Percentiles rank a stretch among this genome's conserved stretches.
These are phyloP conservation scores for Xylaria sp. DNA, from an alignment of 2,329 filamentous ascomycete species.

Conservation along the genomic window DNA sequence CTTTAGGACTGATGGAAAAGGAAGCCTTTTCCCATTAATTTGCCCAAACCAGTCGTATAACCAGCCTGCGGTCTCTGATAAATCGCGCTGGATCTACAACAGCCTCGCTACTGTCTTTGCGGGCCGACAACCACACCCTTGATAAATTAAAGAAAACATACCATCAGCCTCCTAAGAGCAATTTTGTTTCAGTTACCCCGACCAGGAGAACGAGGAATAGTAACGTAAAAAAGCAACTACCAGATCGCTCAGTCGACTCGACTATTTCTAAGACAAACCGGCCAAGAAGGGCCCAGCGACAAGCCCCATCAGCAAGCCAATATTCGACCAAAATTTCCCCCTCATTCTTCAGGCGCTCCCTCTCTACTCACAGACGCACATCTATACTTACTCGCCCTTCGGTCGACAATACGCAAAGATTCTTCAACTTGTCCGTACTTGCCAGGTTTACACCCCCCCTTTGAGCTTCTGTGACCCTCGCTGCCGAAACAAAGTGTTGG, in stretches of 20 bases:
- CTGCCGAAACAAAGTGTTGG: conserved; percentile 53
- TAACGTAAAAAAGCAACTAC: conserved; percentile 40
- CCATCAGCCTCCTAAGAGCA: conserved; percentile 35
- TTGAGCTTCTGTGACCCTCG: conserved; percentile 45
- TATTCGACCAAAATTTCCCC: conserved; percentile 27
- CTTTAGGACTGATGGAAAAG: conserved; percentile 45
- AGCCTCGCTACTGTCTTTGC: conserved; percentile 36
- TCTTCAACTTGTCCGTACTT: conserved; percentile 1
- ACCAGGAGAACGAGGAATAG: conserved; percentile 31
- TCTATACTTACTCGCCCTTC: conserved; percentile 34
- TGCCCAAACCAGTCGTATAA: conserved; percentile 39
- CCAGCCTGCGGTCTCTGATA: conserved; percentile 43
- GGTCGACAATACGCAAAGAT: conserved; percentile 13
- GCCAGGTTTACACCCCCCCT: conserved; percentile 24
- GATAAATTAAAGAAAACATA: conserved; percentile 17
- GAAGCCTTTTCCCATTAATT: conserved; percentile 49
- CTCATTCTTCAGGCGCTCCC: conserved; percentile 31
- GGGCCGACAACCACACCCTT: conserved; percentile 34
- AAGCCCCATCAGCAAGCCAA: conserved; percentile 36
- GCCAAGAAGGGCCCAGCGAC: conserved; percentile 36
- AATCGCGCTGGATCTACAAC: conserved; percentile 42
- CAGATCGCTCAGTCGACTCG: conserved; percentile 42
- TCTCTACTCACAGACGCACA: conserved; percentile 31
- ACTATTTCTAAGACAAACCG: conserved; percentile 46
- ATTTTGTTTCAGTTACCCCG: conserved; percentile 46